These are phyloP conservation scores for Candida dajiaensis DNA, from an alignment of 805 yeast genomes.

Conservation along the genomic window DNA sequence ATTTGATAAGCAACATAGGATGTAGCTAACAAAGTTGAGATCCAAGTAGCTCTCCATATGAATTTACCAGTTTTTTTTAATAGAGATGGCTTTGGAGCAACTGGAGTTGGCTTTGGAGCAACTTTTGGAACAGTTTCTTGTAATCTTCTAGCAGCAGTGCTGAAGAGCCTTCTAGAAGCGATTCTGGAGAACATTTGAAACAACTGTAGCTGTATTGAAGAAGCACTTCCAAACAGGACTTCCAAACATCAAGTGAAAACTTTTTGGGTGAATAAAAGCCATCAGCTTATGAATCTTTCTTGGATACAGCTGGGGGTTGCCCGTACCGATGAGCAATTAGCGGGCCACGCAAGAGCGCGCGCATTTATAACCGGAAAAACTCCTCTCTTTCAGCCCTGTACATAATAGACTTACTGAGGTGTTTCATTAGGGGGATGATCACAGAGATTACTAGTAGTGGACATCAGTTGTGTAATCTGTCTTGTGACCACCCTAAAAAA, in stretches of 20 bases:
- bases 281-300: neutral
- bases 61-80: slow-evolving; percentile 19
- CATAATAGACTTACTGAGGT: no score
- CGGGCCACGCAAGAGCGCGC: neutral
- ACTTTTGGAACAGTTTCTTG: slow-evolving; percentile 4
- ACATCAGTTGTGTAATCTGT: no score
- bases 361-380: neutral
- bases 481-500: no score
- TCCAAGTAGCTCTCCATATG: slow-evolving; percentile 42
- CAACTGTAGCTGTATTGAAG: neutral
- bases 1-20: slow-evolving; percentile 59
- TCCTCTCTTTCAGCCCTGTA: neutral
- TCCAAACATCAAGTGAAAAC: neutral
- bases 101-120: slow-evolving; percentile 7
- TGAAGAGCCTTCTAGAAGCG: slow-evolving; percentile 7
- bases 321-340: neutral
- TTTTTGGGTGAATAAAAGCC: neutral
- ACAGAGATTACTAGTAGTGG: no score
- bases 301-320: no score
- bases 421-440: no score
- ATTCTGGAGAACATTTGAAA: slow-evolving; percentile 5
- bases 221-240: no score
- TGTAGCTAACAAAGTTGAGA: slow-evolving; percentile 44
- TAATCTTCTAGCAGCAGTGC: slow-evolving; percentile 6
- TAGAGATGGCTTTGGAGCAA: slow-evolving; percentile 15